Base-by-base conservation (phyloP, 495 filamentous ascomycete species). In the Xylaria telfairii region DNA sequence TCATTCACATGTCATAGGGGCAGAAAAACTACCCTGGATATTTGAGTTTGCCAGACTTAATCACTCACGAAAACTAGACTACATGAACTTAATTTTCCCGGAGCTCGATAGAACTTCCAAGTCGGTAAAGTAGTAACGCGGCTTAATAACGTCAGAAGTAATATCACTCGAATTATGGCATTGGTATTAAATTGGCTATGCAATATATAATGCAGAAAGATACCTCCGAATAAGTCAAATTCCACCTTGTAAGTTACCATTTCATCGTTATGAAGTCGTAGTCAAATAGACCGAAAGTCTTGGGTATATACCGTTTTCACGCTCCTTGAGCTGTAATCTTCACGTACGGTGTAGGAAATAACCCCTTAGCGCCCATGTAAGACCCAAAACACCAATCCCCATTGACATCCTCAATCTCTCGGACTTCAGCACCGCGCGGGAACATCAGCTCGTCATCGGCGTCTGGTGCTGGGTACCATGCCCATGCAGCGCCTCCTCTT, bases 381-480 rank as follows among this genome's bases (percentile, higher is more conserved):
- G 84, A 87, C 0, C 94, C 94, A 82, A 89, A 89, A 67, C 84
- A 92, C 93, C 93, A 97, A 78, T 96, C 93, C 47, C 89, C 92
- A 79, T 96, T 97, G 54, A 95, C 88, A 78, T 92, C 90, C 80
- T 92, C 89, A 42, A 89, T 89, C 83, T 97, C 94, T 3, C 85
- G 83, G 13, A 97, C 87, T 79, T 95, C 92, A 0, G 94, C 93
- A 6, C 91, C 90, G 67, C 88, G 90, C 3, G 94, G 94, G 74
- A 97, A 97, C 73, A 88, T 81, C 64, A 97, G 77, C 83, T 97
- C 94, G 78, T 96, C 92, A 41, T 82, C 79, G 7, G 77, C 79
- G 7, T 83, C 88, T 0, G 76, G 76, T 7, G 86, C 86, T 9
- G 92, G 93, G 74, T 90, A 93, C 84, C 89, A 96, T 8, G 86